phyloP scores from a whole-genome alignment of 345 rosid species.

The Turritis glabra region DNA sequence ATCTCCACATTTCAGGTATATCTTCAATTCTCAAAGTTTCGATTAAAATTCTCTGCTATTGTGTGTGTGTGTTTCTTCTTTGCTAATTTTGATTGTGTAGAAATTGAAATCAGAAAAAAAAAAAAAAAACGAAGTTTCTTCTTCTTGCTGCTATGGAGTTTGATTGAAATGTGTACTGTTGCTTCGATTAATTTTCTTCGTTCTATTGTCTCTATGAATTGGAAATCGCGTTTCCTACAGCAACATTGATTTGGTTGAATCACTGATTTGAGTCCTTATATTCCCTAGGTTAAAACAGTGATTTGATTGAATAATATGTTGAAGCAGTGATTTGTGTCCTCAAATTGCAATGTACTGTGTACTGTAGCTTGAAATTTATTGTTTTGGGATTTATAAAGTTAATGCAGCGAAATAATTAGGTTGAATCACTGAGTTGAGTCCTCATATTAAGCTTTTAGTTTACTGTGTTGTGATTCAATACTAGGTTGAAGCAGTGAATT shows the following conservation, averaged over 20 bases:
- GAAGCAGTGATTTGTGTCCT: neutral
- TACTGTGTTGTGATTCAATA: neutral
- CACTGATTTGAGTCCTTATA: neutral
- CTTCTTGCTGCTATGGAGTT: slow-evolving; percentile 1
- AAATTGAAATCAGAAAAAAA: neutral
- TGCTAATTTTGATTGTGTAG: slow-evolving; percentile 7
- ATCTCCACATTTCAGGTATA: slow-evolving; percentile 71
- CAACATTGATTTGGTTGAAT: neutral
- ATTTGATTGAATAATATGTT: neutral
- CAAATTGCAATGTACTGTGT: neutral
- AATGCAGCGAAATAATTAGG: neutral
- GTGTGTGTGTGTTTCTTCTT: neutral
- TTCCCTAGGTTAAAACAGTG: neutral
- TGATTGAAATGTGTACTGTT: neutral
- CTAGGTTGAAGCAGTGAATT: neutral
- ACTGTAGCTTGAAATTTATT: no score
- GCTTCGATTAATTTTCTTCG: neutral
- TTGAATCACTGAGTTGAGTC: neutral
- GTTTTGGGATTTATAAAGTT: no score
- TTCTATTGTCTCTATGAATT: neutral
- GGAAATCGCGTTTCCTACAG: neutral
- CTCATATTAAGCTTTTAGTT: neutral
- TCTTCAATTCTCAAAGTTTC: neutral
- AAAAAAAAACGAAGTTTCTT: neutral
- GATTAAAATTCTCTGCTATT: neutral